Evolutionary conservation across 768 basidiomycete species (phyloP), one percentile per base, ranked within the genome.

Genomic region (Leccinum obscurum): DNA sequence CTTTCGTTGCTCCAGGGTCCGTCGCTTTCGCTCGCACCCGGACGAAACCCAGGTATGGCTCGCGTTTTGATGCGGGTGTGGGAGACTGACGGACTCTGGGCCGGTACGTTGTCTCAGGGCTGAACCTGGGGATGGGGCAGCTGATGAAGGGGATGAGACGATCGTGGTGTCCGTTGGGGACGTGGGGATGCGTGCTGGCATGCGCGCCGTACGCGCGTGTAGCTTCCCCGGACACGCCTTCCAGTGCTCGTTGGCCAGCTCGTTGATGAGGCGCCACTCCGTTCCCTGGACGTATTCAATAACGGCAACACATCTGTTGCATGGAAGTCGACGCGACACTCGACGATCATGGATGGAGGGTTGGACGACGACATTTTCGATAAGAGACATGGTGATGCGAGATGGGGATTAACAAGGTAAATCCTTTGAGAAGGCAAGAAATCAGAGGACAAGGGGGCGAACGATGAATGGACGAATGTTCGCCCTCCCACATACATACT

Each of bases 201-300:
- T 63, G 54, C 59, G 41, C 32, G 51, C 60, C 26, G 30, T 37
- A 58, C n/a, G 44, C 26, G 48, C 62, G 54, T 66, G 64, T 56
- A 60, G 69, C 52, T 59, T 70, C 54, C 58, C 49, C 15, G 70
- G 70, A 37, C 72, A 74, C 22, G 61, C 63, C 17, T 66, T 48
- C 62, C 63, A 74, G 64, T 75, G 72, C 55, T 63, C 60, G 58
- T 65, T 68, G 49, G 52, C 72, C 57, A 74, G 63, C 62, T 62
- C 57, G 69, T 11, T 69, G 63, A 75, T 64, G 20, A 64, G 60
- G 41, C 57, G 24, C 72, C 72, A 75, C 1, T 61, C 54, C 20
- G 66, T 41, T n/a, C 70, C 67, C 50, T 44, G 65, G 57, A 57
- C 66, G 66, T 74, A 74, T 62, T 67, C 64, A 50, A 74, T 70